phyloP scores from a whole-genome alignment of 768 basidiomycete species.

The Phlebiopsis gigantea region DNA sequence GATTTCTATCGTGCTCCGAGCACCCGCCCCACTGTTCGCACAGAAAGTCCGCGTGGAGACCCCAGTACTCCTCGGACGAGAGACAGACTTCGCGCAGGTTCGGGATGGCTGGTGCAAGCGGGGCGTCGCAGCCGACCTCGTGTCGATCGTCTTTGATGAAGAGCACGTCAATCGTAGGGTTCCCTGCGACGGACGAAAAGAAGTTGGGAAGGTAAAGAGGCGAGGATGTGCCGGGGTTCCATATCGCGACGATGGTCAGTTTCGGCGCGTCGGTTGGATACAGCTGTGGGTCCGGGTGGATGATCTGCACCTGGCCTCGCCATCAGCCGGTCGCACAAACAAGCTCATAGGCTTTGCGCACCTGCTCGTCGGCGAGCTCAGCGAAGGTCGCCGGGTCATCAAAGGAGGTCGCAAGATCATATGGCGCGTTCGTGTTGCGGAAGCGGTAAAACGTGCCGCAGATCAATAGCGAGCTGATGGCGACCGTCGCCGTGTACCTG shows the following conservation, averaged over 20 bases:
- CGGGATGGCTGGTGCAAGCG: background rate
- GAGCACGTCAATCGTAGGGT: slow-evolving; percentile 1
- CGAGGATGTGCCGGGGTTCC: background rate
- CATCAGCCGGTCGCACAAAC: background rate
- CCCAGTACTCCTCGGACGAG: background rate
- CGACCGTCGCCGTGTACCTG: background rate
- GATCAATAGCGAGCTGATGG: background rate
- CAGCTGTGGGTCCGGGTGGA: background rate
- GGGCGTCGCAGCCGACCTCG: background rate
- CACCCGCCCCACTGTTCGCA: slow-evolving; percentile 4
- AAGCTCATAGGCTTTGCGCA: background rate
- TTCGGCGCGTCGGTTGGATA: background rate
- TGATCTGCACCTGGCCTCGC: background rate
- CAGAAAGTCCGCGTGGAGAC: background rate
- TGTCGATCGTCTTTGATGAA: slow-evolving; percentile 5
- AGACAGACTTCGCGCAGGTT: slow-evolving; percentile 4
- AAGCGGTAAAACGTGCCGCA: background rate
- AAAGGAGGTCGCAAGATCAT: background rate
- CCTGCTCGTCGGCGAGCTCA: background rate
- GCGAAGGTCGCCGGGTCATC: background rate
- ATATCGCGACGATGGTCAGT: slow-evolving; percentile 5
- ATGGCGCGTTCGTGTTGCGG: background rate
- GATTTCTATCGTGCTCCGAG: background rate
- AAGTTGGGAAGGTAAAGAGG: slow-evolving; percentile 5
- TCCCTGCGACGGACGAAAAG: slow-evolving; percentile 1